Percentiles rank a stretch among this genome's conserved stretches.
These are phyloP conservation scores for Diaporthe vexans DNA, from an alignment of 2,329 filamentous ascomycete species.

Conservation along the genomic window DNA sequence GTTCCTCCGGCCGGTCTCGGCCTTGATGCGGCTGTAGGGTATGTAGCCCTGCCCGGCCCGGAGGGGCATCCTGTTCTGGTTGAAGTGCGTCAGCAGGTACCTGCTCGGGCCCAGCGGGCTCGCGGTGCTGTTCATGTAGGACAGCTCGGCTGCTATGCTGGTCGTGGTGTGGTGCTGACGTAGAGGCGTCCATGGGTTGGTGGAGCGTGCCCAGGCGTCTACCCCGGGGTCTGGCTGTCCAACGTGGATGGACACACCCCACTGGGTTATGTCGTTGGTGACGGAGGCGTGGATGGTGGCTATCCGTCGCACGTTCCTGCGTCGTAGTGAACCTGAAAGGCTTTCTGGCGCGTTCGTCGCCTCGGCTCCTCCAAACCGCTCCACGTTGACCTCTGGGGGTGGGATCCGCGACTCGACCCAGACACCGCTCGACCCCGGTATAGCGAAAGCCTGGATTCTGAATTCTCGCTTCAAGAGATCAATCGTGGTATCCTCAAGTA, in stretches of 20 bases:
- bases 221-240: slow-evolving; percentile 27
- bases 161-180: slow-evolving; percentile 36
- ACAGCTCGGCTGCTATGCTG: slow-evolving; percentile 37
- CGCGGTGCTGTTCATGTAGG: neutral
- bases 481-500: slow-evolving; percentile 36
- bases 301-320: slow-evolving; percentile 26
- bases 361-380: neutral
- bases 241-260: slow-evolving; percentile 40
- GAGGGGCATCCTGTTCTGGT: neutral
- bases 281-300: slow-evolving; percentile 36
- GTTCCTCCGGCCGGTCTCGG: neutral
- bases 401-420: slow-evolving; percentile 38
- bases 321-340: neutral
- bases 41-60: slow-evolving; percentile 7
- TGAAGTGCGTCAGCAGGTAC: slow-evolving; percentile 28
- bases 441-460: slow-evolving; percentile 22
- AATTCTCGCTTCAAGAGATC: slow-evolving; percentile 36
- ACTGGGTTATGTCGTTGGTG: slow-evolving; percentile 37
- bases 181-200: slow-evolving; percentile 36
- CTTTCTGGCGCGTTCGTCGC: no score
- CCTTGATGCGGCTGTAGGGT: slow-evolving; percentile 34
- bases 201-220: slow-evolving; percentile 15
- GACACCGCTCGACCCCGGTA: slow-evolving; percentile 33
- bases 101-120: neutral
- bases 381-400: slow-evolving; percentile 1